A percentile compares a stretch with the other conserved stretches of the same genome.
Conservation (phyloP, 139 green algal genomes). For the Volvox reticuliferus region DNA sequence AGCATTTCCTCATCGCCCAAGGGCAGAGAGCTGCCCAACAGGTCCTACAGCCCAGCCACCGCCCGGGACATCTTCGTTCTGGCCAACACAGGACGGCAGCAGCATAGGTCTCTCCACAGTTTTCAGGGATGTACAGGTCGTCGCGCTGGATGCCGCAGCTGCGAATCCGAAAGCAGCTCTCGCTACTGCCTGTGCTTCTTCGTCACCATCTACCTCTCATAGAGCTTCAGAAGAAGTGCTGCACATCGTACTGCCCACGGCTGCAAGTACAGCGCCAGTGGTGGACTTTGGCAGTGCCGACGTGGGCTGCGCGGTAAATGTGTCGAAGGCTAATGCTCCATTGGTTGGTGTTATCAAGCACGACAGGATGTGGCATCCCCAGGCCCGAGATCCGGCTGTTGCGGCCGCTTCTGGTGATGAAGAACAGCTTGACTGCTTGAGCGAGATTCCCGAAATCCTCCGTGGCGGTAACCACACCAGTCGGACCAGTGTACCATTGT, state of each 20-base stretch:
- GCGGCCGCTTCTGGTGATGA: neutral
- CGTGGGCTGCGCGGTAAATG: neutral
- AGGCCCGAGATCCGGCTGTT: neutral
- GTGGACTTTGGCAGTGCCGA: neutral
- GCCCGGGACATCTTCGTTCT: too few relatives aligned
- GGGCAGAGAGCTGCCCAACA: neutral
- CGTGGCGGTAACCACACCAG: too few relatives aligned
- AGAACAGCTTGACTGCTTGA: neutral
- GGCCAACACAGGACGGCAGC: neutral
- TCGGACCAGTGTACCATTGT: too few relatives aligned
- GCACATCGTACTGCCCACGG: neutral
- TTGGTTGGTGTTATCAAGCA: neutral
- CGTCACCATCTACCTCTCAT: neutral
- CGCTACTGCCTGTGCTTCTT: neutral
- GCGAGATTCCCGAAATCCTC: neutral
- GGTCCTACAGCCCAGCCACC: neutral
- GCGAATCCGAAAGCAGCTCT: neutral
- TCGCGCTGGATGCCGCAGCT: neutral
- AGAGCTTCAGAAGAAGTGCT: neutral
- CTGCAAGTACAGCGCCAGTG: neutral
- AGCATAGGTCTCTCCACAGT: neutral
- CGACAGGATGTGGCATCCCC: neutral
- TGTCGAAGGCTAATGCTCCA: neutral
- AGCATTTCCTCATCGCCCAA: neutral
- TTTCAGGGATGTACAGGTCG: neutral